These are phyloP conservation scores for Paramyrothecium sp. DNA, from an alignment of 2,329 filamentous ascomycete genomes.

Conservation along the genomic window DNA sequence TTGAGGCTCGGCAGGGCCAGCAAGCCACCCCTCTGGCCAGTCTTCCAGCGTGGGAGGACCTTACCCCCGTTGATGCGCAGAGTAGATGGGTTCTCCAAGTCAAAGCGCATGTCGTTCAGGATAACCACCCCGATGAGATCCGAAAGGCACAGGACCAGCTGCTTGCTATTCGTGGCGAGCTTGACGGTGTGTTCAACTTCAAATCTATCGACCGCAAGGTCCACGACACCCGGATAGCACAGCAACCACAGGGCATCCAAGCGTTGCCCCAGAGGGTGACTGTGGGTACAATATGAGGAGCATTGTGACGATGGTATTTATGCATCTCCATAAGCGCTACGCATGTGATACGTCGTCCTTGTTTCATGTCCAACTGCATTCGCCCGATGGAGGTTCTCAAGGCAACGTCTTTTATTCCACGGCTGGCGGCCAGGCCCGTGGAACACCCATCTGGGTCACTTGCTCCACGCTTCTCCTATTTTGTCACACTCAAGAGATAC, in stretches of 20 bases:
- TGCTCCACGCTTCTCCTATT: neutral
- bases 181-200: constrained; percentile 54
- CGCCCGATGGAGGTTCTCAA: neutral
- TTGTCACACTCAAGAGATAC: neutral
- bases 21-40: constrained; percentile 14
- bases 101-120: constrained; percentile 52
- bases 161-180: constrained; percentile 40
- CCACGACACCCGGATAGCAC: constrained; percentile 48
- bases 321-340: neutral
- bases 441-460: neutral
- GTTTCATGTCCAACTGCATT: neutral
- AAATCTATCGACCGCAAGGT: constrained; percentile 49
- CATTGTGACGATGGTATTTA: neutral
- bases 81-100: constrained; percentile 56
- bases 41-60: constrained; percentile 45
- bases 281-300: constrained; percentile 27
- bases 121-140: constrained; percentile 57
- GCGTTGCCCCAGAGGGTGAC: constrained; percentile 35
- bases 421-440: neutral
- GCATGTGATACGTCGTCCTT: neutral
- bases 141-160: constrained; percentile 54
- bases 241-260: constrained; percentile 35
- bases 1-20: constrained; percentile 19
- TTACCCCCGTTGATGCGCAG: constrained; percentile 47
- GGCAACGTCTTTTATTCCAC: no score